Conservation (phyloP, 176 grass and related monocot genomes). For the Oryza glumipatula region DNA sequence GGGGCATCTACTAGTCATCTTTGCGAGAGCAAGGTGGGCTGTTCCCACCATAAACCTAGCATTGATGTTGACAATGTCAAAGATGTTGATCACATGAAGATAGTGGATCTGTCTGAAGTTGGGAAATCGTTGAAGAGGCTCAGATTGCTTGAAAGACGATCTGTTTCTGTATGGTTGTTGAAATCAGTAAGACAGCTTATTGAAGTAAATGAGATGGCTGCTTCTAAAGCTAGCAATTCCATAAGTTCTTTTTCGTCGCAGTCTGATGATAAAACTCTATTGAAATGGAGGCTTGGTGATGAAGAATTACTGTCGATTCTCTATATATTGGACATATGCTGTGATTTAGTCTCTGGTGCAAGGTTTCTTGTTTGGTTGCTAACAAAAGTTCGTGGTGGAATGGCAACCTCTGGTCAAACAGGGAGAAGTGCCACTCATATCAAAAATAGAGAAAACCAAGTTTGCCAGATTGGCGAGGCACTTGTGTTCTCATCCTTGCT, state of each 20-base stretch:
- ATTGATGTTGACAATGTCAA: slow-evolving; percentile 66
- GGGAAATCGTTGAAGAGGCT: slow-evolving; percentile 79
- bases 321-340: slow-evolving; percentile 88
- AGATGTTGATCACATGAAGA: slow-evolving; percentile 60
- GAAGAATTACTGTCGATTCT: slow-evolving; percentile 86
- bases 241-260: slow-evolving; percentile 50
- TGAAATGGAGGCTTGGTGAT: slow-evolving; percentile 82
- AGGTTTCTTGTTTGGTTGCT: slow-evolving; percentile 92
- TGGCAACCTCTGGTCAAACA: slow-evolving; percentile 52
- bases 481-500: slow-evolving; percentile 93
- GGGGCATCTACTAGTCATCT: slow-evolving; percentile 98
- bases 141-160: slow-evolving; percentile 88
- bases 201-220: slow-evolving; percentile 75
- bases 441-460: slow-evolving; percentile 85
- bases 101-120: slow-evolving; percentile 64
- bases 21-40: slow-evolving; percentile 87
- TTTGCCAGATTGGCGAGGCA: slow-evolving; percentile 86
- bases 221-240: slow-evolving; percentile 71
- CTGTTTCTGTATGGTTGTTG: slow-evolving; percentile 90
- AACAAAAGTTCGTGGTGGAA: slow-evolving; percentile 63
- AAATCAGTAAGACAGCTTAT: slow-evolving; percentile 83
- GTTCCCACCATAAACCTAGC: slow-evolving; percentile 81
- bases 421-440: slow-evolving; percentile 57
- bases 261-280: slow-evolving; percentile 55
- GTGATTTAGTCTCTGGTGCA: slow-evolving; percentile 78